phyloP scores from a whole-genome alignment of 2,329 filamentous ascomycete genomes.

The Scedosporium dehoogii region DNA sequence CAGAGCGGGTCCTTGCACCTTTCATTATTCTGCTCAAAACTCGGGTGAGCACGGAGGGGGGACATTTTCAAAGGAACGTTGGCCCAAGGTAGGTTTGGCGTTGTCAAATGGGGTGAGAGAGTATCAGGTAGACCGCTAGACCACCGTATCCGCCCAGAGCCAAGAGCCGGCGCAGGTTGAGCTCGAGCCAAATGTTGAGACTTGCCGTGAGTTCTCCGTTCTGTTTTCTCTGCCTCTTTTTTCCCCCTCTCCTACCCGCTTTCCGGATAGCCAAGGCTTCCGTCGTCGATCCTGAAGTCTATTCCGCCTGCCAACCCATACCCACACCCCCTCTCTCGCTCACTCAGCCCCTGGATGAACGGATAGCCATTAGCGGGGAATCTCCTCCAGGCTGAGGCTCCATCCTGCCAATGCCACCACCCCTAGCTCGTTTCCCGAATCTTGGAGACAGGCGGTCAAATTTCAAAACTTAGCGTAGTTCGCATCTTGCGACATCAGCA shows the following conservation, averaged over 20 bases:
- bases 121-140: background rate
- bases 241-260: too few relatives aligned
- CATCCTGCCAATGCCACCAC: too few relatives aligned
- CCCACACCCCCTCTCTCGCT: background rate
- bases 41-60: background rate
- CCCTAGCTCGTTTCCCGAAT: too few relatives aligned
- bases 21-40: background rate
- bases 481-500: too few relatives aligned
- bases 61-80: background rate
- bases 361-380: too few relatives aligned
- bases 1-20: background rate
- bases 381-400: too few relatives aligned
- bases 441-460: too few relatives aligned
- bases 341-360: background rate
- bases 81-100: background rate
- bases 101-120: background rate
- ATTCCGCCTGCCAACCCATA: background rate
- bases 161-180: background rate
- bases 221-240: background rate
- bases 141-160: background rate
- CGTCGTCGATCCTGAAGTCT: background rate
- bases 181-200: background rate
- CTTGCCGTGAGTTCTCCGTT: background rate
- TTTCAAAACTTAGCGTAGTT: too few relatives aligned
- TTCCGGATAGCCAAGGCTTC: background rate